These are phyloP conservation scores for Kodamaea restingae DNA, from an alignment of 805 yeast genomes.

Conservation along the genomic window DNA sequence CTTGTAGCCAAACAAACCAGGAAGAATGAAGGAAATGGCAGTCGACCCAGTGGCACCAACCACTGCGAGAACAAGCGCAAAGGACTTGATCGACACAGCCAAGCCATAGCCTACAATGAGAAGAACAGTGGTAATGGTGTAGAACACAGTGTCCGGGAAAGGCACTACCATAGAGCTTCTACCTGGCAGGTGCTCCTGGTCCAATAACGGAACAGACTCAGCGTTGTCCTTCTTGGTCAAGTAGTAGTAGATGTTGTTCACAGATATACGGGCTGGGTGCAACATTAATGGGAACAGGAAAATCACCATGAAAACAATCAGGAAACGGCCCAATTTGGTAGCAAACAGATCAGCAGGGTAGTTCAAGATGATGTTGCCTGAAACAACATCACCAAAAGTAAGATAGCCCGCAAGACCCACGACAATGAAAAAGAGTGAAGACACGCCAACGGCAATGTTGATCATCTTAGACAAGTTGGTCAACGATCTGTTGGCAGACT, in stretches of 20 bases:
- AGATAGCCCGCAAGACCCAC: conserved; percentile 84
- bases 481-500: conserved; percentile 56
- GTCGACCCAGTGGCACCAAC: conserved; percentile 95
- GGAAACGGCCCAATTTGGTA: conserved; percentile 75
- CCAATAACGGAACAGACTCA: conserved; percentile 14
- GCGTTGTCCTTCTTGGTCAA: conserved; percentile 23
- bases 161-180: conserved; percentile 23
- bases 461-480: conserved; percentile 46
- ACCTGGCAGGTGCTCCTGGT: conserved; percentile 8
- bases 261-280: conserved; percentile 84
- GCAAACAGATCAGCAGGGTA: conserved; percentile 55
- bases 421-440: conserved; percentile 57
- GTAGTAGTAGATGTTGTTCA: conserved; percentile 63
- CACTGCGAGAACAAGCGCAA: conserved; percentile 77
- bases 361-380: conserved; percentile 76
- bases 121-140: conserved; percentile 25
- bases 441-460: conserved; percentile 50
- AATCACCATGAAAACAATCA: conserved; percentile 75
- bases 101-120: conserved; percentile 55
- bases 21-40: conserved; percentile 83
- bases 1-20: conserved; percentile 81
- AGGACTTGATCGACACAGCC: conserved; percentile 65
- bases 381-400: conserved; percentile 78
- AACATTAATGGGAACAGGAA: conserved; percentile 87
- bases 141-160: conserved; percentile 23